Evolutionary conservation across 2,329 filamentous ascomycete species (phyloP).

Genomic region (Colletotrichum filicis): DNA sequence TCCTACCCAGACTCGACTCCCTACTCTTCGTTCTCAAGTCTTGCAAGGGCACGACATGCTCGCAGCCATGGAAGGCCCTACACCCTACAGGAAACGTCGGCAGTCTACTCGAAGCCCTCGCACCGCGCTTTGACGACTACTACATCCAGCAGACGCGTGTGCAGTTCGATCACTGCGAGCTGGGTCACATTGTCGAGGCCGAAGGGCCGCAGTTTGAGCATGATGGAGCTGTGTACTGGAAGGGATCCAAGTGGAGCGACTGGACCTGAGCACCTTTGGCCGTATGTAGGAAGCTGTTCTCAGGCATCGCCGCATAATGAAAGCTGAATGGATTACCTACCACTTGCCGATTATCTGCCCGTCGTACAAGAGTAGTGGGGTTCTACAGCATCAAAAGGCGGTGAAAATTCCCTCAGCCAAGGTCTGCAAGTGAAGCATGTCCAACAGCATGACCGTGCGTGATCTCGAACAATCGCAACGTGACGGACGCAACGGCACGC

Average conservation of each 20-base stretch:
- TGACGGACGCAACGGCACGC: background rate
- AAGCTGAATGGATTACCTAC: background rate
- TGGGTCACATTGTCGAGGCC: slow-evolving; percentile 64
- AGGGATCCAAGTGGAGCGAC: slow-evolving; percentile 41
- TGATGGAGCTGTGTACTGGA: slow-evolving; percentile 40
- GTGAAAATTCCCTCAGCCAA: background rate
- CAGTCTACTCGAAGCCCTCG: slow-evolving; percentile 61
- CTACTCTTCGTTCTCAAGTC: slow-evolving; percentile 70
- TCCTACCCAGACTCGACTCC: slow-evolving; percentile 65
- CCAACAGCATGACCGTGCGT: background rate
- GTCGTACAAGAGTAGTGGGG: background rate
- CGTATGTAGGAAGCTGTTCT: too few species aligned
- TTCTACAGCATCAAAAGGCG: background rate
- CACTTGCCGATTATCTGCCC: background rate
- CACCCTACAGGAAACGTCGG: slow-evolving; percentile 64
- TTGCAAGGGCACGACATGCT: slow-evolving; percentile 63
- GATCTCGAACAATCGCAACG: background rate
- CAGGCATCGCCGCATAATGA: background rate
- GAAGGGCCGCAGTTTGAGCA: slow-evolving; percentile 61
- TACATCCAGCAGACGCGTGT: slow-evolving; percentile 62
- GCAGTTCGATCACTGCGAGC: slow-evolving; percentile 61
- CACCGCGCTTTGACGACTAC: slow-evolving; percentile 59
- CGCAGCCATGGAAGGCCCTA: slow-evolving; percentile 64
- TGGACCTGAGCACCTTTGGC: slow-evolving; percentile 36
- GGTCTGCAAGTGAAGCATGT: background rate